Percentiles rank a stretch among this genome's conserved stretches.
Evolutionary conservation across 768 basidiomycete species (phyloP).

Genomic region (Leucocoprinus birnbaumii): DNA sequence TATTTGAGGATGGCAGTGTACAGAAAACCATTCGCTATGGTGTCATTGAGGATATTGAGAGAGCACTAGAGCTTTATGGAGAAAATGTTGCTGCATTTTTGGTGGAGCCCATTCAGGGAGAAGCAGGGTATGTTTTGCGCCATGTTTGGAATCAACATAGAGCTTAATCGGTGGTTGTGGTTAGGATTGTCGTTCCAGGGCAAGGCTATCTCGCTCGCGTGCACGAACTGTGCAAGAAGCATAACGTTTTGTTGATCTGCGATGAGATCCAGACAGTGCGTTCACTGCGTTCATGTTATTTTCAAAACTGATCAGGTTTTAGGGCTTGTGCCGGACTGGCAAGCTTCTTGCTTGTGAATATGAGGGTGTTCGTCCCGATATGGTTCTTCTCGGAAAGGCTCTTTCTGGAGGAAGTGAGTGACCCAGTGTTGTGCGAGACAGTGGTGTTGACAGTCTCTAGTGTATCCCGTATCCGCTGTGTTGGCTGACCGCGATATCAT

Average conservation of each 20-base stretch:
- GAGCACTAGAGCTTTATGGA: constrained; percentile 78
- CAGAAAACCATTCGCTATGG: constrained; percentile 78
- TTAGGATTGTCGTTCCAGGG: constrained; percentile 88
- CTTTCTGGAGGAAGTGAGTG: constrained; percentile 87
- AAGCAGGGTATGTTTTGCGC: constrained; percentile 72
- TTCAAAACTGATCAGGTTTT: neutral
- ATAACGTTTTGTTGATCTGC: constrained; percentile 94
- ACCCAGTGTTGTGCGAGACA: neutral
- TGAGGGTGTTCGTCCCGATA: constrained; percentile 85
- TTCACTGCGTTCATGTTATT: constrained; percentile 1
- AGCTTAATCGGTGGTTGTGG: constrained; percentile 6
- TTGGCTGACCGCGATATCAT: constrained; percentile 90
- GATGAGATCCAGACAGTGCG: constrained; percentile 96
- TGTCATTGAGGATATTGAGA: constrained; percentile 75
- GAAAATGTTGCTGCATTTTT: constrained; percentile 88
- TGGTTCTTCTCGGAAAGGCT: constrained; percentile 93
- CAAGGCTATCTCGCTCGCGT: constrained; percentile 80
- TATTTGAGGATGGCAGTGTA: constrained; percentile 27
- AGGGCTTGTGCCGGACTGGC: constrained; percentile 91
- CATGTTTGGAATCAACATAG: neutral
- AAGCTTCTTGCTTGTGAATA: constrained; percentile 91
- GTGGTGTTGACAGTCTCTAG: constrained; percentile 30
- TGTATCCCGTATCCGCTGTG: constrained; percentile 96
- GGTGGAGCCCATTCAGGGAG: constrained; percentile 98
- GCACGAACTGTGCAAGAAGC: constrained; percentile 82